Percentiles rank a stretch among this genome's conserved stretches.
These are phyloP conservation scores for Salix brachista DNA, from an alignment of 345 rosid species.

Conservation along the genomic window DNA sequence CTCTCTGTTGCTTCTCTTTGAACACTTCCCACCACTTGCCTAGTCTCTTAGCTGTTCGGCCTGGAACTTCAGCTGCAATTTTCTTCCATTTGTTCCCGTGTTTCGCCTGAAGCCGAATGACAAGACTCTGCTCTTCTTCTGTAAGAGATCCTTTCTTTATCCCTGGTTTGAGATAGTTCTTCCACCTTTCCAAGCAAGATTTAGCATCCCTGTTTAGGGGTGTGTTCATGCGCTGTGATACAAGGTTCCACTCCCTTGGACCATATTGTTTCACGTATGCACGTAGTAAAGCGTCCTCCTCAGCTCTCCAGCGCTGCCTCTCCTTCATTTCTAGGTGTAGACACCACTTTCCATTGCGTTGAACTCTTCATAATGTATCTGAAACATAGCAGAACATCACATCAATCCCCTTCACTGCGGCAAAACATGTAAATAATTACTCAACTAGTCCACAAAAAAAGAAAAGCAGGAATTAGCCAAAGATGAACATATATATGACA, in stretches of 20 bases:
- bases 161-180: constrained; percentile 95
- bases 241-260: constrained; percentile 94
- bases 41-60: constrained; percentile 85
- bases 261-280: constrained; percentile 93
- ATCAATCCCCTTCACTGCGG: not conserved
- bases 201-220: constrained; percentile 85
- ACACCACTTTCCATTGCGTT: constrained; percentile 60
- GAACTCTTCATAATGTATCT: constrained; percentile 50
- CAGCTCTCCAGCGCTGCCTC: constrained; percentile 99
- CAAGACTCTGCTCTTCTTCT: constrained; percentile 91
- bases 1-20: constrained; percentile 93
- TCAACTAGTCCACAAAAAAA: not conserved
- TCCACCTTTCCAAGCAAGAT: constrained; percentile 96
- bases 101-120: constrained; percentile 81
- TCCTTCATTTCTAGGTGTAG: constrained; percentile 86
- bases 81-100: constrained; percentile 99
- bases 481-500: not conserved
- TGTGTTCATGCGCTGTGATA: constrained; percentile 88
- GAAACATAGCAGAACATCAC: constrained; percentile 10
- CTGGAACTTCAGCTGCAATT: constrained; percentile 94
- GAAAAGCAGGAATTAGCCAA: not conserved
- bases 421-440: not conserved
- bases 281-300: constrained; percentile 85
- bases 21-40: constrained; percentile 99
- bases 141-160: constrained; percentile 95